These are phyloP conservation scores for Penicillium oxalicum DNA, from an alignment of 2,329 filamentous ascomycete genomes.

Conservation along the genomic window DNA sequence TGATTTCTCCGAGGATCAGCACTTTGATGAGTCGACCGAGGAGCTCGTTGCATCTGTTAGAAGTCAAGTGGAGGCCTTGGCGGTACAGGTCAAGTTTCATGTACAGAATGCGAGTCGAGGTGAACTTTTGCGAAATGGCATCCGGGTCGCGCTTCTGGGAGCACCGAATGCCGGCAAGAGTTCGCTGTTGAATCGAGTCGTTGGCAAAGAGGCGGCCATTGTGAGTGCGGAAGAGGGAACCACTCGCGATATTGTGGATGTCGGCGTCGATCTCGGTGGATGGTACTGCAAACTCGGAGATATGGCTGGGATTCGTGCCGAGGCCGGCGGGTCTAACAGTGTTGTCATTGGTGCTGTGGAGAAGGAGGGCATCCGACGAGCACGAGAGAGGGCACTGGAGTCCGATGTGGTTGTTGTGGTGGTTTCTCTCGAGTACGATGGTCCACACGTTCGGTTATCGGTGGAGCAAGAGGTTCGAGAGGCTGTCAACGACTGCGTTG, in stretches of 20 bases:
- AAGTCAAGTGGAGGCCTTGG: slow-evolving; percentile 56
- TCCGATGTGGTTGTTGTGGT: slow-evolving; percentile 83
- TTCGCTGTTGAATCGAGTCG: slow-evolving; percentile 81
- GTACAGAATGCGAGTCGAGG: slow-evolving; percentile 72
- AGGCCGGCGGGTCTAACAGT: slow-evolving; percentile 13
- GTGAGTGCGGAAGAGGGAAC: slow-evolving; percentile 90
- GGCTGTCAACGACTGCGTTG: slow-evolving; percentile 47
- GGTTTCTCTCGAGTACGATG: slow-evolving; percentile 59
- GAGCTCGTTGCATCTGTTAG: slow-evolving; percentile 67
- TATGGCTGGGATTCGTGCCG: slow-evolving; percentile 75
- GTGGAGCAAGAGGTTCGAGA: slow-evolving; percentile 54
- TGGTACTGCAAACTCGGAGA: slow-evolving; percentile 93
- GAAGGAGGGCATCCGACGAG: slow-evolving; percentile 81
- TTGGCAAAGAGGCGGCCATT: slow-evolving; percentile 89
- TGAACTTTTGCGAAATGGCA: slow-evolving; percentile 77
- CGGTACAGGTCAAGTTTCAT: slow-evolving; percentile 60
- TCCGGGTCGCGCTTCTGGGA: slow-evolving; percentile 78
- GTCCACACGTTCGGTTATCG: slow-evolving; percentile 26
- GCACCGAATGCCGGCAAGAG: slow-evolving; percentile 95
- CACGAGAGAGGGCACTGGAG: slow-evolving; percentile 70
- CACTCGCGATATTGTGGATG: slow-evolving; percentile 88
- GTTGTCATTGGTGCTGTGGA: slow-evolving; percentile 65
- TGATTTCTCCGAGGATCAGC: slow-evolving; percentile 94
- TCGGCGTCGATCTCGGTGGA: slow-evolving; percentile 79
- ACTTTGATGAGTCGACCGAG: slow-evolving; percentile 81